Evolutionary conservation across 441 rosid genomes (phyloP).

Genomic region (Syzygium syzygioides): DNA sequence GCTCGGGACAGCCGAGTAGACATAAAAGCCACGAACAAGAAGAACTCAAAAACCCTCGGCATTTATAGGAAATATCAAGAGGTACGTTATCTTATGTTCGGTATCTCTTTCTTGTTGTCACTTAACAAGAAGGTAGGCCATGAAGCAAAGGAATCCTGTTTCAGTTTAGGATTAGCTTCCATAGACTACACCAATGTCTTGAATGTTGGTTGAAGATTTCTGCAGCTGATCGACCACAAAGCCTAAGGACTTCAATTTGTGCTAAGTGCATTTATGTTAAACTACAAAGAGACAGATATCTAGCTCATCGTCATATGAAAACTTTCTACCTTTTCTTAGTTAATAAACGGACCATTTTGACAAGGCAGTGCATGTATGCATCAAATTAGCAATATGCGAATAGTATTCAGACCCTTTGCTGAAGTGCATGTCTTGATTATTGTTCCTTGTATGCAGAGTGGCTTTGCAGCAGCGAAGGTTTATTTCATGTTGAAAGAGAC

Average conservation of each 20-base stretch:
- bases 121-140: not conserved
- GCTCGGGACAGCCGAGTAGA: constrained; percentile 12
- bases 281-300: not conserved
- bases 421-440: not conserved
- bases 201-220: not conserved
- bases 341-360: not conserved
- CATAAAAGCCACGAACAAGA: constrained; percentile 21
- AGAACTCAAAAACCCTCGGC: constrained; percentile 15
- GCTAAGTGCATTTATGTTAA: not conserved
- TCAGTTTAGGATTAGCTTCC: not conserved
- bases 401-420: not conserved
- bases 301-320: not conserved
- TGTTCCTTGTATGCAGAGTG: constrained; percentile 1
- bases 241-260: not conserved
- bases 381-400: not conserved
- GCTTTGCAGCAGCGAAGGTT: constrained; percentile 25
- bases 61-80: constrained; percentile 12
- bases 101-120: not conserved
- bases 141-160: not conserved
- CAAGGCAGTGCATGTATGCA: not conserved
- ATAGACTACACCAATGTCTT: not conserved
- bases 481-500: constrained; percentile 30
- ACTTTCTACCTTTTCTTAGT: not conserved
- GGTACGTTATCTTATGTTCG: not conserved
- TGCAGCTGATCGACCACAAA: not conserved